Evolutionary conservation across 345 rosid species (phyloP).

Genomic region (Moricandia moricandioides): DNA sequence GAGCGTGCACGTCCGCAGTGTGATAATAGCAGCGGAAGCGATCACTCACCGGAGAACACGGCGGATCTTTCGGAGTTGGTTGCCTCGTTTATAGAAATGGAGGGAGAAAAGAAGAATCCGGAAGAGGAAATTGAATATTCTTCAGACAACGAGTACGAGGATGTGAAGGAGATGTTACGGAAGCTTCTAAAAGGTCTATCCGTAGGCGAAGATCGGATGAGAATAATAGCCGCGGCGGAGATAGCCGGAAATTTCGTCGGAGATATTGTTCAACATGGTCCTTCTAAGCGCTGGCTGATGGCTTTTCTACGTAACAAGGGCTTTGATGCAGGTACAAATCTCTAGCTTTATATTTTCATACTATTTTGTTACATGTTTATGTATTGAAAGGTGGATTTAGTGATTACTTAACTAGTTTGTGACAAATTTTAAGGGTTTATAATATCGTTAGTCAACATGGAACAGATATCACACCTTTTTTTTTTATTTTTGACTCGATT

Average conservation of each 20-base stretch:
- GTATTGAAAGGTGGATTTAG: not conserved
- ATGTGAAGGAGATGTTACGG: slow-evolving; percentile 40
- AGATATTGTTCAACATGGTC: slow-evolving; percentile 10
- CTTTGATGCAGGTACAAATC: slow-evolving; percentile 64
- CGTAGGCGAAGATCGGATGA: slow-evolving; percentile 31
- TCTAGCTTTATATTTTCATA: not conserved
- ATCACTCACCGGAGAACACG: slow-evolving; percentile 45
- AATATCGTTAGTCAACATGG: no score
- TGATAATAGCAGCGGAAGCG: slow-evolving; percentile 71
- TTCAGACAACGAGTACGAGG: slow-evolving; percentile 38
- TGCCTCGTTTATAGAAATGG: slow-evolving; percentile 66
- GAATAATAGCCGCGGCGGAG: slow-evolving; percentile 37
- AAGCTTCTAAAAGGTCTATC: slow-evolving; percentile 27
- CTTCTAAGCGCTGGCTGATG: slow-evolving; percentile 50
- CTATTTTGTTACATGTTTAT: not conserved
- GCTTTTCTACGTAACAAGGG: slow-evolving; percentile 51
- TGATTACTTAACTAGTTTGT: not conserved
- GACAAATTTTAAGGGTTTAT: not conserved
- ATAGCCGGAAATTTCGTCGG: slow-evolving; percentile 23
- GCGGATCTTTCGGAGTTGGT: slow-evolving; percentile 64
- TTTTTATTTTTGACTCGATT: not conserved
- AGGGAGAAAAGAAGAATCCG: slow-evolving; percentile 16
- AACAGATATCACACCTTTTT: no score
- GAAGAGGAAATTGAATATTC: not conserved
- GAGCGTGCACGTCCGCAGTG: slow-evolving; percentile 31